phyloP scores from a whole-genome alignment of 2,329 filamentous ascomycete genomes.

The Fusarium sp. region DNA sequence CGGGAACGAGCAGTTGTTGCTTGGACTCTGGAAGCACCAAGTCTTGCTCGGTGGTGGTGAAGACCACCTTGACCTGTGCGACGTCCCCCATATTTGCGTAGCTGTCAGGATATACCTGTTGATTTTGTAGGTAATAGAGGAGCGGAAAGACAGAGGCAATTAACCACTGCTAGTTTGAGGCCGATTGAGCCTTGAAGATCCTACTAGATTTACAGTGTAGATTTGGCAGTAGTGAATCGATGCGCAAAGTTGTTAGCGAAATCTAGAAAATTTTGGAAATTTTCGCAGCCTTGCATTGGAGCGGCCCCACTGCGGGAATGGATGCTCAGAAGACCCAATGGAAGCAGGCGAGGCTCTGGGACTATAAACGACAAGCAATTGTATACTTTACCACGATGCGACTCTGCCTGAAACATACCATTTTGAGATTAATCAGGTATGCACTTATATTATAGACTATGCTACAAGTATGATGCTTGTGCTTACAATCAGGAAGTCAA shows the following conservation, averaged over 20 bases:
- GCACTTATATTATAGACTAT: background rate
- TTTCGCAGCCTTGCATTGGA: slow-evolving; percentile 43
- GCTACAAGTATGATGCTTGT: background rate
- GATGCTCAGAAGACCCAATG: slow-evolving; percentile 9
- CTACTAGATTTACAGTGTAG: slow-evolving; percentile 8
- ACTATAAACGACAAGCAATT: background rate
- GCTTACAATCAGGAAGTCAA: background rate
- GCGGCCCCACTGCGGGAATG: slow-evolving; percentile 42
- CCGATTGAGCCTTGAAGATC: slow-evolving; percentile 33
- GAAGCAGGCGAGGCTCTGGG: slow-evolving; percentile 35
- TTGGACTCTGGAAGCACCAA: slow-evolving; percentile 72
- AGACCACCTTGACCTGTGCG: slow-evolving; percentile 74
- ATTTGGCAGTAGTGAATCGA: slow-evolving; percentile 13
- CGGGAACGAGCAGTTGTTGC: slow-evolving; percentile 71
- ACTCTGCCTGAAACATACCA: background rate
- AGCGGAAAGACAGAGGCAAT: background rate
- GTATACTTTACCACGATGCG: background rate
- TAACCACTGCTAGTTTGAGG: slow-evolving; percentile 14
- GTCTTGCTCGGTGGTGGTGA: slow-evolving; percentile 72
- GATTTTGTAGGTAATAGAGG: background rate
- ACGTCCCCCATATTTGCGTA: slow-evolving; percentile 53
- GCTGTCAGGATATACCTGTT: background rate
- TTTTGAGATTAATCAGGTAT: background rate
- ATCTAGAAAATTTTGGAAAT: slow-evolving; percentile 46
- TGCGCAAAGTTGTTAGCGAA: slow-evolving; percentile 31